Evolutionary conservation across 306 rosid genomes (phyloP).

Genomic region (Vigna angularis): DNA sequence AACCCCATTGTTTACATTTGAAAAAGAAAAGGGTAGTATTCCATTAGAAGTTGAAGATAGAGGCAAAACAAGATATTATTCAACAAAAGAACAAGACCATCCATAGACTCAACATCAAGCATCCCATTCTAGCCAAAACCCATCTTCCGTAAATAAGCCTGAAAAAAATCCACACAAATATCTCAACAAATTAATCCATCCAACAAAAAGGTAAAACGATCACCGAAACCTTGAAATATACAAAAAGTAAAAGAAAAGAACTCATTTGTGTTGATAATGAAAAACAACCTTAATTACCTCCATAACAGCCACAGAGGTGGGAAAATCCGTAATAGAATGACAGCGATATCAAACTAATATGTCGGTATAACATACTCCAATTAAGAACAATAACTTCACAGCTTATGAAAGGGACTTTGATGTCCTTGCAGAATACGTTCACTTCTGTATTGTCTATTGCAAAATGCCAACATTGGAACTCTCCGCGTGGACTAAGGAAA

Average conservation of each 20-base stretch:
- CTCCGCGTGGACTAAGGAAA: no score
- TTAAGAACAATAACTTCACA: no score
- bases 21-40: conserved; percentile 45
- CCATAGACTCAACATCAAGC: conserved; percentile 39
- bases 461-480: no score
- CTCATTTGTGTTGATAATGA: conserved; percentile 28
- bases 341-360: conserved; percentile 25
- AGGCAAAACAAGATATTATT: conserved; percentile 4
- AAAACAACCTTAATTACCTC: conserved; percentile 48
- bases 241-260: background rate
- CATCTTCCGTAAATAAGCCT: conserved; percentile 72
- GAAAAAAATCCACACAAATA: conserved; percentile 61
- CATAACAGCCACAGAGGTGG: conserved; percentile 21
- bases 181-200: background rate
- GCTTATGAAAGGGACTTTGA: no score
- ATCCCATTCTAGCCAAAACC: conserved; percentile 63
- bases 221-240: background rate
- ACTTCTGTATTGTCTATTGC: no score
- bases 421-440: no score
- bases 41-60: conserved; percentile 40
- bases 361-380: no score
- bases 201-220: no score
- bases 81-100: conserved; percentile 48
- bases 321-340: conserved; percentile 29
- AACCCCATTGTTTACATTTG: conserved; percentile 44